Evolutionary conservation across 768 basidiomycete genomes (phyloP), one percentile per base, ranked within the genome.

Genomic region (Tricholomella constricta): DNA sequence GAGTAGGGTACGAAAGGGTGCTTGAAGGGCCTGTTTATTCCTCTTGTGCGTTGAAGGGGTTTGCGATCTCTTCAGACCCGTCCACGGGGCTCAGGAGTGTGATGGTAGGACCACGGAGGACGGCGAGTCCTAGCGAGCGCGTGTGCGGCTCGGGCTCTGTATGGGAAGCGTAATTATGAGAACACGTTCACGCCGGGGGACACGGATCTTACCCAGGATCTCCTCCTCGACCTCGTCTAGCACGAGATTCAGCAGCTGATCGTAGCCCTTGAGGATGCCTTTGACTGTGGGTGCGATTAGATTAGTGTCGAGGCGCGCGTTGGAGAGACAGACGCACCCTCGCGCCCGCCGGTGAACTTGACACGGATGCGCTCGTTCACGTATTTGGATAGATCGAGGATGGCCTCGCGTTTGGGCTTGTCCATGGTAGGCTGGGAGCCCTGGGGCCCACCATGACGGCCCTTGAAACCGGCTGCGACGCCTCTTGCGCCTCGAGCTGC

Each of bases 261-360:
- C 97, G 63, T 85, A 98, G 22, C 97, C 97, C 72, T 99, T 99
- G 57, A 99, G 72, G 15, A 90, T 81, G 3, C 97, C 97, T 7
- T 84, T 89, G 47, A 98, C 96, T 98, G 62, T 19, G 51, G 51
- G 14, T 9, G 9, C 31, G 14, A 14, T 32, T 6, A 31, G 11
- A 6, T 11, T 31, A 31, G 6, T 31, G 11, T 31, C 10, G 31
- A 32, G 31, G 6, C 29, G 6, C 29, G 11, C 29, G 14, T 9
- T 4, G 31, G 31, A 32, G 31, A 32, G n/a, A n/a, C n/a, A n/a
- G n/a, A 11, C 54, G 34, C 55, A 91, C 95, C 94, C 82, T 99
- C 94, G 35, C 97, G 77, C 34, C 96, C 96, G 38, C 97, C 97
- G n/a, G 93, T 93, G 66, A 99, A 98, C 72, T 97, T 98, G 65